A percentile compares a stretch with the other conserved stretches of the same genome.
Conservation (phyloP, 1,284 basidiomycete genomes). For the Mrakiaceae sp. region DNA sequence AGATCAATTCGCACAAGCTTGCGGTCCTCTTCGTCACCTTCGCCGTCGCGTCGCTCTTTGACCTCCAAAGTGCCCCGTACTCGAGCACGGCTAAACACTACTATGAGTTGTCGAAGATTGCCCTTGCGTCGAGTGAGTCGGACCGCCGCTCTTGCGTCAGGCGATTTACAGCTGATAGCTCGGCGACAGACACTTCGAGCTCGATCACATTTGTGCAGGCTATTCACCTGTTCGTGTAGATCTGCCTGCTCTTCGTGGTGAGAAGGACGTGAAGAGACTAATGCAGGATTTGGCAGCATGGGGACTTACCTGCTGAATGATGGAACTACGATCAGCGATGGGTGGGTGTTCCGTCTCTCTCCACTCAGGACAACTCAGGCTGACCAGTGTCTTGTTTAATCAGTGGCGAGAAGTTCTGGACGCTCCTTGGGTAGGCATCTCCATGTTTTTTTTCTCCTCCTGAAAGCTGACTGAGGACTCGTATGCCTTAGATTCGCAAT, state of each 20-base stretch:
- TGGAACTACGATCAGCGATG: no score
- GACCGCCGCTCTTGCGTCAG: no score
- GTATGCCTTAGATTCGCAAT: no score
- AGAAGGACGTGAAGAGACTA: no score
- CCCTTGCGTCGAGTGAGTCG: background rate
- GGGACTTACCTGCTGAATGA: constrained; percentile 8
- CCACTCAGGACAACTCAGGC: no score
- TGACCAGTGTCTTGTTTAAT: no score
- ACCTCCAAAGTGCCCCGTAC: constrained; percentile 15
- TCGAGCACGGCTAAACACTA: background rate
- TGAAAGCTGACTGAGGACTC: no score
- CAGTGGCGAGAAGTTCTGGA: constrained; percentile 23
- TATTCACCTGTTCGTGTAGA: background rate
- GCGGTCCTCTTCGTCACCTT: constrained; percentile 25
- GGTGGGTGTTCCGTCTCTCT: no score
- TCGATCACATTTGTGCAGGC: constrained; percentile 1
- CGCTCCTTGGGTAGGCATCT: constrained; percentile 22
- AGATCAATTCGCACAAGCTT: constrained; percentile 18
- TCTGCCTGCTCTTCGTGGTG: no score
- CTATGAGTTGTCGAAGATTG: background rate
- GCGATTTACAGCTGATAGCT: no score
- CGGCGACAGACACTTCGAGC: background rate
- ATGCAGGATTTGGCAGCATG: background rate
- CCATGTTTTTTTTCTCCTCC: no score
- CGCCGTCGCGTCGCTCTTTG: constrained; percentile 24